A percentile compares a stretch with the other conserved stretches of the same genome.
Evolutionary conservation across 805 yeast genomes (phyloP).

Genomic region (Yarrowia sp.): DNA sequence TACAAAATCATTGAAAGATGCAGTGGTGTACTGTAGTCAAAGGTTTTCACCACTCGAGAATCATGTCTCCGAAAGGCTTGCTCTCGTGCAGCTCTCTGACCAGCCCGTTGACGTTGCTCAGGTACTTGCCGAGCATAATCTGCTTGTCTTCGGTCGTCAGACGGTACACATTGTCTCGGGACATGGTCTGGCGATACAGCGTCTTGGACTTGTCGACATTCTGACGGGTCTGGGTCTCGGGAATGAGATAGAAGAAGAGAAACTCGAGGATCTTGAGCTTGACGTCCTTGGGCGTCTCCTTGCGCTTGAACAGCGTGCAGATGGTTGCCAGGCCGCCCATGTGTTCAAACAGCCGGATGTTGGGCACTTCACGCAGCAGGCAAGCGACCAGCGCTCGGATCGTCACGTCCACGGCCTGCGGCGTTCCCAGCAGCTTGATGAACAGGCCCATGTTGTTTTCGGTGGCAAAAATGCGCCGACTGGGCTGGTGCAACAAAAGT

Average conservation of each 20-base stretch:
- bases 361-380: constrained; percentile 62
- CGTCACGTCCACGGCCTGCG: constrained; percentile 51
- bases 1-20: too few relatives aligned
- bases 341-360: constrained; percentile 64
- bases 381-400: constrained; percentile 65
- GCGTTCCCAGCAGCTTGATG: constrained; percentile 45
- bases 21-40: too few relatives aligned
- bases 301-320: constrained; percentile 56
- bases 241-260: constrained; percentile 69
- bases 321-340: constrained; percentile 62
- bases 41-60: constrained; percentile 57
- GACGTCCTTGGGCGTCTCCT: constrained; percentile 57
- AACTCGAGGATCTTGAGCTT: constrained; percentile 73
- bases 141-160: constrained; percentile 57
- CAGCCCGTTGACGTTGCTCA: constrained; percentile 57
- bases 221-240: constrained; percentile 55
- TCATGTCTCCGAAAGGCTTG: constrained; percentile 59
- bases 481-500: constrained; percentile 63
- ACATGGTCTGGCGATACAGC: constrained; percentile 41
- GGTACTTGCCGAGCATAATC: constrained; percentile 52
- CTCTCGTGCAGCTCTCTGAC: constrained; percentile 56
- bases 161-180: constrained; percentile 46
- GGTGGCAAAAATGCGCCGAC: constrained; percentile 59
- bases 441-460: constrained; percentile 53
- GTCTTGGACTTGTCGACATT: constrained; percentile 41